A percentile compares a stretch with the other conserved stretches of the same genome.
Conservation (phyloP, 2,329 filamentous ascomycete species). For the Penicillium concentricum region DNA sequence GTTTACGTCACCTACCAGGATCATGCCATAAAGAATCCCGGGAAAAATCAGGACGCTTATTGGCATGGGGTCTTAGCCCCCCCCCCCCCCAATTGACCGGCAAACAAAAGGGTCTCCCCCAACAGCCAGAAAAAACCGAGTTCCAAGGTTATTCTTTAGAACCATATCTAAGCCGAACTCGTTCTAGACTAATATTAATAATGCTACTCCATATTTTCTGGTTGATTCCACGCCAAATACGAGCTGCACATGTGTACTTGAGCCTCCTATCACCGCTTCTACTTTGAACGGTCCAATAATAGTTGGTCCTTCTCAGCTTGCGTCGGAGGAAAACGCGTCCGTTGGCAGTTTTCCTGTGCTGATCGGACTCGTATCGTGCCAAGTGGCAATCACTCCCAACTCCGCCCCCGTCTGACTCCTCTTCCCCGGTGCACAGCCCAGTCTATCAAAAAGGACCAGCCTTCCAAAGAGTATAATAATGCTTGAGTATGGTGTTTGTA, state of each 20-base stretch:
- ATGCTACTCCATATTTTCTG: no score
- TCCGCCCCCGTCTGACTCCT: conserved; percentile 2
- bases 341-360: neutral
- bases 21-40: neutral
- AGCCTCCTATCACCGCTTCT: conserved; percentile 1
- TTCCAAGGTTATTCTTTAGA: no score
- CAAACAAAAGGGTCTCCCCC: neutral
- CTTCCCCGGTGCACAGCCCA: conserved; percentile 1
- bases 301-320: neutral
- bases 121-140: no score
- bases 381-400: neutral
- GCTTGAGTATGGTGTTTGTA: neutral
- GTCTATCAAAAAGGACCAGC: neutral
- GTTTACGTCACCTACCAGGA: conserved; percentile 1
- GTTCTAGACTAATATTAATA: neutral
- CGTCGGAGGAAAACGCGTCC: neutral
- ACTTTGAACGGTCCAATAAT: neutral
- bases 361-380: neutral
- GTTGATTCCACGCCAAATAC: neutral
- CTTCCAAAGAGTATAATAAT: neutral
- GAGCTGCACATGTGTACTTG: conserved; percentile 1
- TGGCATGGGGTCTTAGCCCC: neutral
- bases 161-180: neutral
- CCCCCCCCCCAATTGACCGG: neutral
- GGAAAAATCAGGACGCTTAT: neutral